A percentile compares a stretch with the other conserved stretches of the same genome.
Evolutionary conservation across 2,329 filamentous ascomycete genomes (phyloP).

Genomic region (Lecanoromycetidae sp.): DNA sequence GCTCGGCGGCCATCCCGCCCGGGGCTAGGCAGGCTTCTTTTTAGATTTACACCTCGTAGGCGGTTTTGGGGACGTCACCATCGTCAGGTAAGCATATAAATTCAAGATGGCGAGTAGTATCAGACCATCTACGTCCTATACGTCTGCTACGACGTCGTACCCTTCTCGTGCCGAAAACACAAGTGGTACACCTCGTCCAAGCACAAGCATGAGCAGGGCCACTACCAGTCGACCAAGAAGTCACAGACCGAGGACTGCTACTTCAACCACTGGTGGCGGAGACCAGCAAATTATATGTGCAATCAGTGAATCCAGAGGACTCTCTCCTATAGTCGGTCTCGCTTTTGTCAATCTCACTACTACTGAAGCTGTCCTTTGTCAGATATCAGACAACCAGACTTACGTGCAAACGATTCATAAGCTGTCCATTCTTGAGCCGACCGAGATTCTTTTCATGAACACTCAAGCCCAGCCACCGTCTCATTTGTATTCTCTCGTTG

Average conservation of each 20-base stretch:
- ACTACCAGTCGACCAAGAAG: conserved; percentile 30
- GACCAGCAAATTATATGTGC: conserved; percentile 74
- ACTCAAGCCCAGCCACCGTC: conserved; percentile 60
- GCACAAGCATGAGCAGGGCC: conserved; percentile 12
- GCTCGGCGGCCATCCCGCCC: too few relatives aligned
- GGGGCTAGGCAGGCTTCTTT: too few relatives aligned
- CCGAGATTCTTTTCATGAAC: conserved; percentile 64
- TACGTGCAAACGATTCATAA: conserved; percentile 84
- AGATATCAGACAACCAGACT: conserved; percentile 86
- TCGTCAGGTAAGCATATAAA: neutral
- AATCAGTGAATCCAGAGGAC: conserved; percentile 72
- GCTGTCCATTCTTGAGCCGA: conserved; percentile 66
- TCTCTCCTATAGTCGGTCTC: conserved; percentile 71
- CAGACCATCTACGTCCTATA: conserved; percentile 17
- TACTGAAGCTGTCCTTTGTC: conserved; percentile 71
- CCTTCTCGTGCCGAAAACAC: conserved; percentile 4
- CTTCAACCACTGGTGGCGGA: conserved; percentile 45
- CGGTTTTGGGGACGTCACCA: too few relatives aligned
- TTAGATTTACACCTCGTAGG: too few relatives aligned
- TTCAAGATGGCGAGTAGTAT: neutral
- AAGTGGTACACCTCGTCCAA: conserved; percentile 13
- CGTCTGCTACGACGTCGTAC: conserved; percentile 14
- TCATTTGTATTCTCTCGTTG: conserved; percentile 60
- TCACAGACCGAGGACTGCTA: conserved; percentile 40
- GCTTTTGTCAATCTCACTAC: conserved; percentile 80